Evolutionary conservation across 768 basidiomycete species (phyloP).

Genomic region (Dendrothele bispora): DNA sequence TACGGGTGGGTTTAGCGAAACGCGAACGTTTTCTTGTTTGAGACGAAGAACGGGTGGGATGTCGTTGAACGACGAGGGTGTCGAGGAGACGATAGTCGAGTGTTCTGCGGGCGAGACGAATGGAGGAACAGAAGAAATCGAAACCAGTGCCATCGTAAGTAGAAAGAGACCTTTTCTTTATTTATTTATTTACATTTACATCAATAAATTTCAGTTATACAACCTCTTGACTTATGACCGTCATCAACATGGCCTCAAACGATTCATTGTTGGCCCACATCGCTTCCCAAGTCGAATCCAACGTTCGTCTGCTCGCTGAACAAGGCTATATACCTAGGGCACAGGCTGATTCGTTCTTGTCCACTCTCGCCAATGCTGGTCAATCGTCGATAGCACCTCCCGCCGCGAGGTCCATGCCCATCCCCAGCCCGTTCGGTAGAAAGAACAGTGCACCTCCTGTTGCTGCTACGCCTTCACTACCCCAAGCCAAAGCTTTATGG

Average conservation of each 20-base stretch:
- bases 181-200: conserved; percentile 56
- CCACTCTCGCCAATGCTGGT: conserved; percentile 36
- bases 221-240: not conserved
- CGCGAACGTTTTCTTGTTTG: conserved; percentile 67
- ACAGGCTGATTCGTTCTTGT: conserved; percentile 46
- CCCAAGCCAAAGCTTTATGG: conserved; percentile 59
- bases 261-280: conserved; percentile 52
- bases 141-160: conserved; percentile 21
- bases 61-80: conserved; percentile 80
- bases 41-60: conserved; percentile 84
- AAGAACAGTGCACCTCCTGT: conserved; percentile 14
- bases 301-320: conserved; percentile 53
- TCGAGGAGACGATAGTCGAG: conserved; percentile 63
- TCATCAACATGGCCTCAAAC: not conserved
- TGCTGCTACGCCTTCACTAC: conserved; percentile 23
- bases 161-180: conserved; percentile 51
- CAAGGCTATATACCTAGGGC: conserved; percentile 45
- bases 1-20: conserved; percentile 68
- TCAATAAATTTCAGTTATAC: too few relatives aligned
- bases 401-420: conserved; percentile 2
- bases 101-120: conserved; percentile 69
- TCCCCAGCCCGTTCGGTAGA: conserved; percentile 4
- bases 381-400: not conserved
- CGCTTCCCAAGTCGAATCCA: conserved; percentile 51
- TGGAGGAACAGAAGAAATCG: conserved; percentile 41